Evolutionary conservation across 2,329 filamentous ascomycete species (phyloP).

Genomic region (Chalaropsis ovoidea): DNA sequence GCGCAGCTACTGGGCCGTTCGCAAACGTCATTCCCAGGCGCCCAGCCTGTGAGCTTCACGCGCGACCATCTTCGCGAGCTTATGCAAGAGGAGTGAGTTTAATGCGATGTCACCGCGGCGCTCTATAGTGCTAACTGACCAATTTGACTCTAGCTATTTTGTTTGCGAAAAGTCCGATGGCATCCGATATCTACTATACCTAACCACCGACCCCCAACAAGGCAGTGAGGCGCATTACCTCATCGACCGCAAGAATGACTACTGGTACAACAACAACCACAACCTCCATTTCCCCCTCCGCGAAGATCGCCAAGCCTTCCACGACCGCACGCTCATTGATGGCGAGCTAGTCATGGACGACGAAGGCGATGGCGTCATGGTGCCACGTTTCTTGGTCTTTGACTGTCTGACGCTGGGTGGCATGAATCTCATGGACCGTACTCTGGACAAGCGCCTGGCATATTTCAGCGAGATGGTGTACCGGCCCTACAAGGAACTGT

Average conservation of each 20-base stretch:
- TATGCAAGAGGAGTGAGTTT: slow-evolving; percentile 57
- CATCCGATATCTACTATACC: slow-evolving; percentile 88
- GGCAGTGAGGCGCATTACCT: slow-evolving; percentile 68
- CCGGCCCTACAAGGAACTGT: slow-evolving; percentile 55
- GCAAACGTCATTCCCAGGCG: slow-evolving; percentile 66
- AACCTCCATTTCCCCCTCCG: slow-evolving; percentile 71
- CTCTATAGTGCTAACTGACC: slow-evolving; percentile 21
- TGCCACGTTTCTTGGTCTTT: slow-evolving; percentile 82
- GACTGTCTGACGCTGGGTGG: slow-evolving; percentile 80
- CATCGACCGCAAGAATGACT: slow-evolving; percentile 97
- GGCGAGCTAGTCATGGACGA: slow-evolving; percentile 86
- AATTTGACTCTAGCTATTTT: slow-evolving; percentile 56
- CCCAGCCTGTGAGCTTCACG: slow-evolving; percentile 89
- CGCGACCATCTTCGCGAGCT: slow-evolving; percentile 74
- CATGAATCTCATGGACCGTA: slow-evolving; percentile 62
- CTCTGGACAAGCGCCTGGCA: slow-evolving; percentile 78
- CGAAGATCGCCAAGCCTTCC: slow-evolving; percentile 55
- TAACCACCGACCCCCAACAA: slow-evolving; percentile 54
- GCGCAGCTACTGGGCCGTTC: slow-evolving; percentile 62
- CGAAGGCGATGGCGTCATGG: slow-evolving; percentile 53
- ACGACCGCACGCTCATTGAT: slow-evolving; percentile 74
- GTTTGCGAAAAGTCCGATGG: slow-evolving; percentile 98
- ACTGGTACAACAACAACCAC: slow-evolving; percentile 65
- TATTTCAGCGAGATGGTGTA: slow-evolving; percentile 74
- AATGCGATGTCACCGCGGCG: neutral